phyloP scores from a whole-genome alignment of 306 rosid species.

The Luffa aegyptiaca region DNA sequence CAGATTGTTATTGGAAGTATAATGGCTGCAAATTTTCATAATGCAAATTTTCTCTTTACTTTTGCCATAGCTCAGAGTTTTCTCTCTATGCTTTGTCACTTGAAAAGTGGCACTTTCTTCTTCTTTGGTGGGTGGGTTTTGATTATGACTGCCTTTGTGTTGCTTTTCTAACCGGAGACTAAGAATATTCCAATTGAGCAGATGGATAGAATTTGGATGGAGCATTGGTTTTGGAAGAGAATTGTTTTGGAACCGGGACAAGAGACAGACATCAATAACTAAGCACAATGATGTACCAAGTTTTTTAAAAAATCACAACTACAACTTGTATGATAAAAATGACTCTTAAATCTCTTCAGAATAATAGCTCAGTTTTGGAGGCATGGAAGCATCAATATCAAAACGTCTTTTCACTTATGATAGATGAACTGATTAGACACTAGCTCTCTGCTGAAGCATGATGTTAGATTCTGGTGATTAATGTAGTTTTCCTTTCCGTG shows the following conservation, averaged over 20 bases:
- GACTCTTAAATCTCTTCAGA: background rate
- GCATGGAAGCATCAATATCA: background rate
- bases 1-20: conserved; percentile 44
- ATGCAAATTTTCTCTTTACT: conserved; percentile 12
- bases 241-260: conserved; percentile 21
- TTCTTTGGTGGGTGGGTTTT: conserved; percentile 17
- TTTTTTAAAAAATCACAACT: background rate
- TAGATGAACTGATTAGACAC: background rate
- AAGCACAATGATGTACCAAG: background rate
- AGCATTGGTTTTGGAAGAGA: conserved; percentile 53
- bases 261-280: background rate
- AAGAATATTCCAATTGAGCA: conserved; percentile 38
- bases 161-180: conserved; percentile 10
- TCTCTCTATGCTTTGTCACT: conserved; percentile 16
- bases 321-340: background rate
- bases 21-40: too few relatives aligned
- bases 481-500: background rate
- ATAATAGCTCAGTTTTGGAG: background rate
- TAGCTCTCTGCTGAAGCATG: background rate
- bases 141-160: conserved; percentile 11
- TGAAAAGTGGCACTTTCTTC: conserved; percentile 14
- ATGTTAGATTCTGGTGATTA: background rate
- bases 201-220: conserved; percentile 53
- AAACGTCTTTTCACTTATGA: background rate
- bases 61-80: conserved; percentile 17